Evolutionary conservation across 2,329 filamentous ascomycete genomes (phyloP).

Genomic region (Stagonosporopsis chrysanthemi): DNA sequence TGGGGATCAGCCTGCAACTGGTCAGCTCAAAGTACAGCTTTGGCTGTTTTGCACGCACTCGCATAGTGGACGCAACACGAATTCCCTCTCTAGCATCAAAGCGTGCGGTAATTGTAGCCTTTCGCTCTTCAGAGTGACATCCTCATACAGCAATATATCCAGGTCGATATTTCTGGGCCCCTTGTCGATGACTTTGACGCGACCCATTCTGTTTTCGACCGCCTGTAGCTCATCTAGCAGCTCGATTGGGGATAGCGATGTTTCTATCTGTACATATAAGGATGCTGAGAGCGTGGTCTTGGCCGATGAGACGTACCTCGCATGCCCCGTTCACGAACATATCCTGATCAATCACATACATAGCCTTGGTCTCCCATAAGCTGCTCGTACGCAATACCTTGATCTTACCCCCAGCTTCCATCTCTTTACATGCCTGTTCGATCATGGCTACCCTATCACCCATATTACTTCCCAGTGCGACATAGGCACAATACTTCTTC

Average conservation of each 20-base stretch:
- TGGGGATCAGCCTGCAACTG: constrained; percentile 35
- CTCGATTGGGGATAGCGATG: constrained; percentile 74
- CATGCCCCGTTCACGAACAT: constrained; percentile 92
- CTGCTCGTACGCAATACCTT: constrained; percentile 80
- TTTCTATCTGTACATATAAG: constrained; percentile 71
- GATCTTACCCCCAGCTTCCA: constrained; percentile 73
- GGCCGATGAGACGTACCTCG: constrained; percentile 67
- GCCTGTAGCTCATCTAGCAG: constrained; percentile 82
- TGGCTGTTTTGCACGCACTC: constrained; percentile 63
- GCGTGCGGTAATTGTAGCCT: constrained; percentile 85
- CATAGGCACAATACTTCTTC: constrained; percentile 66
- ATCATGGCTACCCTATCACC: constrained; percentile 86
- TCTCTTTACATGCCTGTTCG: constrained; percentile 79
- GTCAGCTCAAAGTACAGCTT: constrained; percentile 16
- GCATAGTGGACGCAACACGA: constrained; percentile 86
- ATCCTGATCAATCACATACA: constrained; percentile 93
- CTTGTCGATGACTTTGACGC: constrained; percentile 87
- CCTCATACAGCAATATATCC: constrained; percentile 84
- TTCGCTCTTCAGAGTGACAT: constrained; percentile 69
- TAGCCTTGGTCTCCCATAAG: constrained; percentile 93
- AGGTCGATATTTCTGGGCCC: constrained; percentile 94
- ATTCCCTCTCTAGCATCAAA: constrained; percentile 88
- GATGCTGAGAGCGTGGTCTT: neutral
- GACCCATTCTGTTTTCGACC: constrained; percentile 81
- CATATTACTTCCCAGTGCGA: constrained; percentile 92